These are phyloP conservation scores for Lindgomyces ingoldianus DNA, from an alignment of 495 filamentous ascomycete species.

Conservation along the genomic window DNA sequence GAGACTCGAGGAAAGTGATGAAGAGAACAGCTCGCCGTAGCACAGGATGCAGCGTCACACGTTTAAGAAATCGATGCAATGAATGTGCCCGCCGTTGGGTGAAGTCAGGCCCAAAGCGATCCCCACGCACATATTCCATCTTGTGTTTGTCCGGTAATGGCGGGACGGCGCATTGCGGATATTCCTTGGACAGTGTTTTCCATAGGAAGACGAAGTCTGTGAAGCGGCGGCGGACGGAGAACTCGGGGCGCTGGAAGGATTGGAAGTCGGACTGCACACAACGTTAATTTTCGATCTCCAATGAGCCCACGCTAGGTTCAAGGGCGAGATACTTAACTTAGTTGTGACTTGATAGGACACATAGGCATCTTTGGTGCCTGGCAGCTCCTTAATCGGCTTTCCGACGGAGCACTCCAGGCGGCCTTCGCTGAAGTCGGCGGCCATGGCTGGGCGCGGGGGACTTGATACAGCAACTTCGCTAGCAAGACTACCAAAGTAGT, in stretches of 20 bases:
- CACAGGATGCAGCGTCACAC: conserved; percentile 82
- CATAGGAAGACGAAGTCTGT: conserved; percentile 97
- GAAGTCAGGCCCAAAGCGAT: conserved; percentile 92
- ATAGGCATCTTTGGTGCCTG: conserved; percentile 97
- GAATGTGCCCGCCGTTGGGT: conserved; percentile 88
- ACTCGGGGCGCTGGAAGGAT: conserved; percentile 78
- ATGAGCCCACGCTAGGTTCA: background rate
- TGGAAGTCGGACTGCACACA: conserved; percentile 79
- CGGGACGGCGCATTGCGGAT: conserved; percentile 87
- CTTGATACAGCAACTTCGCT: background rate
- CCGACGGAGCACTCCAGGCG: conserved; percentile 80
- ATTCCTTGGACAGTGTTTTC: conserved; percentile 83
- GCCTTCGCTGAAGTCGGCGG: conserved; percentile 55
- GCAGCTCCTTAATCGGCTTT: conserved; percentile 84
- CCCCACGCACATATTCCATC: conserved; percentile 95
- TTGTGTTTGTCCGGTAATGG: conserved; percentile 98
- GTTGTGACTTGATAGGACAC: conserved; percentile 94
- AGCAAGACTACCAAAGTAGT: conserved; percentile 8
- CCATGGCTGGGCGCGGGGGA: background rate
- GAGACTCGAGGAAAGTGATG: conserved; percentile 84
- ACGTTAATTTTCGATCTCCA: background rate
- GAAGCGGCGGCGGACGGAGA: conserved; percentile 81
- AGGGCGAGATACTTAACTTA: conserved; percentile 58
- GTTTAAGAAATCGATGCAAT: conserved; percentile 85
- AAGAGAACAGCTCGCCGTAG: conserved; percentile 81